Conservation (phyloP, 768 basidiomycete species). For the Tricholoma saponaceum region DNA sequence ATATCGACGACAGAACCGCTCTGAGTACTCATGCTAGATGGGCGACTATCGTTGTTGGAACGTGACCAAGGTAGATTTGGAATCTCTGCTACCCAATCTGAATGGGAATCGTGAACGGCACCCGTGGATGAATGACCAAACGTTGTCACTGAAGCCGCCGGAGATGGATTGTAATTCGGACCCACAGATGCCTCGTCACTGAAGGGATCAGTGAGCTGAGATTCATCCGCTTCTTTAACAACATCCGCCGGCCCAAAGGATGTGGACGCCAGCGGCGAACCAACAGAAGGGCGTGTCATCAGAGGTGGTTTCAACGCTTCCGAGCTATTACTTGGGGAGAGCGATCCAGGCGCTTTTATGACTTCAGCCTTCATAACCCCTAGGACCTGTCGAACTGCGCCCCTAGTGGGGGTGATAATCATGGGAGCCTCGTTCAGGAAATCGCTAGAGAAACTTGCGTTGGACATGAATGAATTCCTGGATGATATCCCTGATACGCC, state of each 20-base stretch:
- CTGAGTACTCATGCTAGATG: conserved; percentile 62
- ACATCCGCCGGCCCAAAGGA: conserved; percentile 73
- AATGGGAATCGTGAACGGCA: conserved; percentile 21
- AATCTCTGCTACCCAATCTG: conserved; percentile 33
- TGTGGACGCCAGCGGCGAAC: conserved; percentile 65
- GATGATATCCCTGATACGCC: conserved; percentile 49
- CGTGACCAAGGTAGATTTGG: conserved; percentile 40
- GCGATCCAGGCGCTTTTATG: conserved; percentile 52
- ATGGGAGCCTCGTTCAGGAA: conserved; percentile 78
- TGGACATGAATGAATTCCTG: conserved; percentile 69
- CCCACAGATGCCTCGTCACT: conserved; percentile 47
- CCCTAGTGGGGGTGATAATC: conserved; percentile 69
- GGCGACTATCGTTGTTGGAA: conserved; percentile 40
- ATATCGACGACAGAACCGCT: conserved; percentile 57
- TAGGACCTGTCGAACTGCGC: conserved; percentile 64
- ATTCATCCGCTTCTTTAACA: conserved; percentile 51
- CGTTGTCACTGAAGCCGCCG: conserved; percentile 36
- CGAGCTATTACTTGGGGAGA: conserved; percentile 28
- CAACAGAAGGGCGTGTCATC: conserved; percentile 38
- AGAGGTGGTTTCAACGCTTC: conserved; percentile 39
- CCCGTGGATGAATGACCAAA: conserved; percentile 30
- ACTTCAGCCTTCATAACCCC: conserved; percentile 80
- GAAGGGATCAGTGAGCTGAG: conserved; percentile 60
- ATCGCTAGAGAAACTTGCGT: conserved; percentile 73
- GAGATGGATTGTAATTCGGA: conserved; percentile 31